These are phyloP conservation scores for Cylindrotheca fusiformis DNA, from an alignment of 108 stramenopile genomes.

Conservation along the genomic window DNA sequence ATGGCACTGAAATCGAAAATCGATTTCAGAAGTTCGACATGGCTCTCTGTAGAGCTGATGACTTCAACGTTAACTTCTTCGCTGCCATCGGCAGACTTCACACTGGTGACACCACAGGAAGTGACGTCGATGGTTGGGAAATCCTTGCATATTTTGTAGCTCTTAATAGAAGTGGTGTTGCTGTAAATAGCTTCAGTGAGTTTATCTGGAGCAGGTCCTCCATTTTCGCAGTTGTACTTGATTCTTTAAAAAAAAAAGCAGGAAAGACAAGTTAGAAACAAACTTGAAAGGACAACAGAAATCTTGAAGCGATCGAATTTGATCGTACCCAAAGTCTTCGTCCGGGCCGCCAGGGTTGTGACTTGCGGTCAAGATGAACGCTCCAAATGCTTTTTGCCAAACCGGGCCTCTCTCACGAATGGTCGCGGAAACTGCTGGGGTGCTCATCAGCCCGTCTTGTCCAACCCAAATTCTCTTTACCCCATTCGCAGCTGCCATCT, in stretches of 20 bases:
- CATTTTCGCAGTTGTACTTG: slow-evolving; percentile 99
- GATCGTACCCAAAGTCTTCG: slow-evolving; percentile 91
- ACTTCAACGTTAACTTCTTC: slow-evolving; percentile 89
- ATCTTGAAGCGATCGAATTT: background rate
- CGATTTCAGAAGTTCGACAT: slow-evolving; percentile 90
- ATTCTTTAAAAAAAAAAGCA: slow-evolving; percentile 42
- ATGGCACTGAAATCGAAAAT: slow-evolving; percentile 97
- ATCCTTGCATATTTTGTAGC: slow-evolving; percentile 88
- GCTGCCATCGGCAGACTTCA: slow-evolving; percentile 77
- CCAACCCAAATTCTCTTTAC: slow-evolving; percentile 96
- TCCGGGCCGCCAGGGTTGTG: slow-evolving; percentile 99
- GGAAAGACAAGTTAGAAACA: background rate
- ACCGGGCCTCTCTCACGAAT: slow-evolving; percentile 95
- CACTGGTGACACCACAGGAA: slow-evolving; percentile 65
- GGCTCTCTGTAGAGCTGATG: slow-evolving; percentile 74
- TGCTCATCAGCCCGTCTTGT: slow-evolving; percentile 95
- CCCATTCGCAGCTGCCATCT: slow-evolving; percentile 95
- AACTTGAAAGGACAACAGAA: slow-evolving; percentile 2
- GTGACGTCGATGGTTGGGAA: slow-evolving; percentile 91
- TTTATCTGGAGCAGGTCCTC: slow-evolving; percentile 95
- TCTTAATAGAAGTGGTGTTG: slow-evolving; percentile 85
- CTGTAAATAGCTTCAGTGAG: slow-evolving; percentile 91
- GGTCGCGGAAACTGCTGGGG: slow-evolving; percentile 96
- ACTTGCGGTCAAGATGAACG: slow-evolving; percentile 99
- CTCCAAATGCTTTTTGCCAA: slow-evolving; percentile 96